A percentile compares a stretch with the other conserved stretches of the same genome.
These are phyloP conservation scores for Clavispora phyllophila DNA, from an alignment of 805 yeast species.

Conservation along the genomic window DNA sequence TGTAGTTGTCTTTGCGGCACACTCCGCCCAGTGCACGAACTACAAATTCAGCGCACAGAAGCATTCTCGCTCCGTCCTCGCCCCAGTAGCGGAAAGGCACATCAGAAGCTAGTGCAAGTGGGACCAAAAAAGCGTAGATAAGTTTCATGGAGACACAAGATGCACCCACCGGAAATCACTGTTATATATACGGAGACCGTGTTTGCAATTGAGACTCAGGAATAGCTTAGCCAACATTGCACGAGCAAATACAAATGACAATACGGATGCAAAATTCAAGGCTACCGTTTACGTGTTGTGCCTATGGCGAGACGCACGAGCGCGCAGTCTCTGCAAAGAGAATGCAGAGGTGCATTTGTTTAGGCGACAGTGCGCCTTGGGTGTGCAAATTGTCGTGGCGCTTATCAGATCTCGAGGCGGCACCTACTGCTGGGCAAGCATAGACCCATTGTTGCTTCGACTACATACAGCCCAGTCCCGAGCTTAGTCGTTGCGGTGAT, in stretches of 20 bases:
- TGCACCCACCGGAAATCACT: background rate
- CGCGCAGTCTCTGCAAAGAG: background rate
- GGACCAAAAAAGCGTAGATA: background rate
- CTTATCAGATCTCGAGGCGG: background rate
- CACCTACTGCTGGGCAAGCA: background rate
- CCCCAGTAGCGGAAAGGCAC: constrained; percentile 1
- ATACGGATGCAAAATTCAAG: background rate
- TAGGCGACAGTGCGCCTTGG: background rate
- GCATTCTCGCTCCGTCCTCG: background rate
- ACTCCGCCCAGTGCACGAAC: background rate
- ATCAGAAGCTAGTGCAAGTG: background rate
- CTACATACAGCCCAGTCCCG: too few relatives aligned
- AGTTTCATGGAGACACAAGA: background rate
- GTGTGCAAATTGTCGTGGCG: background rate
- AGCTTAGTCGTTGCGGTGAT: too few relatives aligned
- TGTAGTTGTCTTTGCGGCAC: background rate
- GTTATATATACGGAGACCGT: background rate
- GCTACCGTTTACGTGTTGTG: background rate
- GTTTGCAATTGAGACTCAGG: background rate
- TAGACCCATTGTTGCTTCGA: background rate
- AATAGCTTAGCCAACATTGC: background rate
- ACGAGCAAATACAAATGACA: background rate
- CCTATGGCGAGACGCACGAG: background rate
- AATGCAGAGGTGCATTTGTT: background rate
- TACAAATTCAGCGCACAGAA: background rate